Evolutionary conservation across 179 eudicot genomes (phyloP).

Genomic region (Kewa caespitosa): DNA sequence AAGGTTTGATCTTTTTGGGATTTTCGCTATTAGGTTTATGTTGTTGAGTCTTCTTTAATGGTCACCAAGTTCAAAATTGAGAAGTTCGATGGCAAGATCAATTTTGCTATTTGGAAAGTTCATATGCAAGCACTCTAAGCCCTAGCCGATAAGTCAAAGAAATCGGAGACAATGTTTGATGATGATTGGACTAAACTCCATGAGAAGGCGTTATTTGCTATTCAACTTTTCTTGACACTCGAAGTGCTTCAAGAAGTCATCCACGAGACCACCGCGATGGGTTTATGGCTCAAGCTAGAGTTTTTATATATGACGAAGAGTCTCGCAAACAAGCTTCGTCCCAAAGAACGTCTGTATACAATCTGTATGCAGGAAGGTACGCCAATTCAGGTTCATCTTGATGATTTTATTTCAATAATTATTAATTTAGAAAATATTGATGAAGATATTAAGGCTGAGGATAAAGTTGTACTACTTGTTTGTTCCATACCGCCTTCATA

Average conservation of each 20-base stretch:
- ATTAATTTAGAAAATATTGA: constrained; percentile 8
- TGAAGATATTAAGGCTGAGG: background rate
- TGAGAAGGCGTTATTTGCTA: background rate
- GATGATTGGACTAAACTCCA: background rate
- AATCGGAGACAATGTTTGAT: background rate
- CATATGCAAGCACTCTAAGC: constrained; percentile 7
- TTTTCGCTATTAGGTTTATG: too few relatives aligned
- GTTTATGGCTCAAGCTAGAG: background rate
- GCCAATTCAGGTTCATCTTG: background rate
- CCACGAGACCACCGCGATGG: background rate
- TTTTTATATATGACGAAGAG: background rate
- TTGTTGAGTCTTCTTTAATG: too few relatives aligned
- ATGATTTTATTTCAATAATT: constrained; percentile 1
- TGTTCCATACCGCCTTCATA: background rate
- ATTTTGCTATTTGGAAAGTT: background rate
- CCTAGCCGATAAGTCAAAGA: background rate
- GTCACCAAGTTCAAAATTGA: background rate
- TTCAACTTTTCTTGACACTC: background rate
- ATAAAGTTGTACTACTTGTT: background rate
- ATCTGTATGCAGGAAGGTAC: background rate
- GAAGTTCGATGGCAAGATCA: constrained; percentile 8
- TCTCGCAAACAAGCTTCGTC: background rate
- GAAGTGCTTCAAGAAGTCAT: background rate
- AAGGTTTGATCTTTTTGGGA: too few relatives aligned
- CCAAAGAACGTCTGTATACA: background rate